Evolutionary conservation across 345 rosid genomes (phyloP).

Genomic region (Melaleuca alternifolia): DNA sequence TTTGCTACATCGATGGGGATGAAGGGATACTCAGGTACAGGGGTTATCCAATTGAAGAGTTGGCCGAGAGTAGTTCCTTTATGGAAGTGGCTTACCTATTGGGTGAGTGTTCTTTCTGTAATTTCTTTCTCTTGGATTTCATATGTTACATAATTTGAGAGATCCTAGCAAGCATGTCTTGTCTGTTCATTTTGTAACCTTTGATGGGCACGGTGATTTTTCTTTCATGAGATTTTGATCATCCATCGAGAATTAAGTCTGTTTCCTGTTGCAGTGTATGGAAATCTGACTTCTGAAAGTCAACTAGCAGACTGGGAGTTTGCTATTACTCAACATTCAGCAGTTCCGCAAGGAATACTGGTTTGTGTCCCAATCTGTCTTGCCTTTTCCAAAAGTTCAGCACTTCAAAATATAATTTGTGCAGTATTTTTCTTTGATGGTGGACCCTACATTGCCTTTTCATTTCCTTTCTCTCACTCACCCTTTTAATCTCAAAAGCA

Average conservation of each 20-base stretch:
- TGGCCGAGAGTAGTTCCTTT: conserved; percentile 65
- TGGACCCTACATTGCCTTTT: no score
- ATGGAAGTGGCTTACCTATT: conserved; percentile 68
- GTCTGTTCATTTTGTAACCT: no score
- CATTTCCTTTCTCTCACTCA: not conserved
- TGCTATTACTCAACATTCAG: conserved; percentile 87
- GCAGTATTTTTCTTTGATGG: no score
- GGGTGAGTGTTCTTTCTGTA: conserved; percentile 18
- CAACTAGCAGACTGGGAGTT: conserved; percentile 96
- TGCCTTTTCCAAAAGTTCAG: not conserved
- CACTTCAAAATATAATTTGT: no score
- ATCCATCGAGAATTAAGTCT: no score
- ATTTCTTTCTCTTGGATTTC: not conserved
- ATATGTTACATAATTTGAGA: no score
- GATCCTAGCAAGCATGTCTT: no score
- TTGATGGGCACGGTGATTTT: no score
- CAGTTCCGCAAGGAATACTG: conserved; percentile 85
- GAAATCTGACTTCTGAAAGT: conserved; percentile 60
- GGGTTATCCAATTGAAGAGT: conserved; percentile 74
- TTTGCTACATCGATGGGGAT: conserved; percentile 90
- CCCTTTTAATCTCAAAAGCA: not conserved
- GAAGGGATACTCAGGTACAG: conserved; percentile 78
- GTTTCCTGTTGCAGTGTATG: conserved; percentile 54
- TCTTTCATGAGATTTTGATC: no score
- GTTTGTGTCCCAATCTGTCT: conserved; percentile 14